Base-by-base conservation (phyloP, 768 basidiomycete species). In the Suillus subluteus region DNA sequence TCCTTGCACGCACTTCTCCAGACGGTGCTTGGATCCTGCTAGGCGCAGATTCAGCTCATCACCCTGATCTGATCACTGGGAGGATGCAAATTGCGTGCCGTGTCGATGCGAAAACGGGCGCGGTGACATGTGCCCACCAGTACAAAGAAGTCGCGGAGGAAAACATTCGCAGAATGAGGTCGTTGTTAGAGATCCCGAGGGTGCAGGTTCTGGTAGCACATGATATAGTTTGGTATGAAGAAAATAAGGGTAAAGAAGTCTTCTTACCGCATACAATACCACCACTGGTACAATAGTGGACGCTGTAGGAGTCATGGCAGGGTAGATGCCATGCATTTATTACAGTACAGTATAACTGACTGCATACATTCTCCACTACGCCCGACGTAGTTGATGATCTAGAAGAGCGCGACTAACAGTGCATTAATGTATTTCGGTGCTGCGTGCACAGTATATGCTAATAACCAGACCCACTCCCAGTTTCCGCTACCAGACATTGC, bases 171-270 rank as follows among this genome's bases (percentile, higher is more conserved):
- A 73, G 80, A 26, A 77, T 87, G 12, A 74, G 79, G 58, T 74
- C 73, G 70, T 67, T 88, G 65, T 70, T 78, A 63, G 70, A 72
- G 30, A 66, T 79, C 6, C 79, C 79, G 37, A 73, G 81, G 43
- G 83, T 85, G 44, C 77, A 74, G 62, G 81, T 88, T 30, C 62
- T 88, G 55, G 66, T 88, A 30, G 83, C 86, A 52, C 88, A 88
- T 71, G 87, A 88, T 71, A 76, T 71, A 46, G 78, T 76, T 38
- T 88, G 85, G 86, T 87, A 84, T 67, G 72, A 78, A 37, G 76
- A 76, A 52, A 84, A 87, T 70, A 79, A 78, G 66, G 82, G 75
- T 37, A 79, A 79, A 1, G 50, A 67, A 7, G 79, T 80, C 1
- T 86, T 86, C 26, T 46, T 74, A 5, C 69, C 74, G 6, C 68